Percentiles rank a stretch among this genome's conserved stretches.
These are phyloP conservation scores for Phaffia rhodozyma DNA, from an alignment of 1,284 basidiomycete genomes.

Conservation along the genomic window DNA sequence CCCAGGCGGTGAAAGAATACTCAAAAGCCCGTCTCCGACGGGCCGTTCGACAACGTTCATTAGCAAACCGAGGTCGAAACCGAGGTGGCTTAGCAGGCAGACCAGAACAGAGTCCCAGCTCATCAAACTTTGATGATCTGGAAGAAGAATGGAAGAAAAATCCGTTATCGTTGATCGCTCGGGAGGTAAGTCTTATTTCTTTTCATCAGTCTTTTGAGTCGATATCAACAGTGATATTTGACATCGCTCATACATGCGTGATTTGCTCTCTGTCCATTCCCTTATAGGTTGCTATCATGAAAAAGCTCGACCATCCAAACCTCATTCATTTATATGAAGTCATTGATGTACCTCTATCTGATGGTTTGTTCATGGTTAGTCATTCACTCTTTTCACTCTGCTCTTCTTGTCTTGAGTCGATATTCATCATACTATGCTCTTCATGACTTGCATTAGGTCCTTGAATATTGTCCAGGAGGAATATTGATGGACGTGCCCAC, in stretches of 20 bases:
- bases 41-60: constrained; percentile 15
- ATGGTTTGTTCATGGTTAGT: constrained; percentile 41
- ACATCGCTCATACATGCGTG: neutral
- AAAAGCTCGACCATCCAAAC: constrained; percentile 38
- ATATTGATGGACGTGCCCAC: constrained; percentile 38
- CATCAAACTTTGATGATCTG: neutral
- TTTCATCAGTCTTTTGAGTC: neutral
- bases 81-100: constrained; percentile 1
- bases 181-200: constrained; percentile 1
- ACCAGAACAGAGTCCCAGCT: neutral
- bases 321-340: constrained; percentile 45
- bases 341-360: constrained; percentile 42
- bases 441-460: constrained; percentile 24
- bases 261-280: constrained; percentile 8
- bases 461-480: constrained; percentile 41
- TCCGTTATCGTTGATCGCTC: constrained; percentile 31
- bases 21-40: constrained; percentile 33
- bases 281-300: constrained; percentile 38
- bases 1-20: constrained; percentile 37
- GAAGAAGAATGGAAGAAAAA: constrained; percentile 21
- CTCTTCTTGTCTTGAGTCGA: neutral
- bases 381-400: constrained; percentile 17
- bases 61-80: constrained; percentile 9
- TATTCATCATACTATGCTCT: neutral
- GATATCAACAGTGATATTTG: neutral